Evolutionary conservation across 2,329 filamentous ascomycete species (phyloP).

Genomic region (Ambrosiella cleistominuta): DNA sequence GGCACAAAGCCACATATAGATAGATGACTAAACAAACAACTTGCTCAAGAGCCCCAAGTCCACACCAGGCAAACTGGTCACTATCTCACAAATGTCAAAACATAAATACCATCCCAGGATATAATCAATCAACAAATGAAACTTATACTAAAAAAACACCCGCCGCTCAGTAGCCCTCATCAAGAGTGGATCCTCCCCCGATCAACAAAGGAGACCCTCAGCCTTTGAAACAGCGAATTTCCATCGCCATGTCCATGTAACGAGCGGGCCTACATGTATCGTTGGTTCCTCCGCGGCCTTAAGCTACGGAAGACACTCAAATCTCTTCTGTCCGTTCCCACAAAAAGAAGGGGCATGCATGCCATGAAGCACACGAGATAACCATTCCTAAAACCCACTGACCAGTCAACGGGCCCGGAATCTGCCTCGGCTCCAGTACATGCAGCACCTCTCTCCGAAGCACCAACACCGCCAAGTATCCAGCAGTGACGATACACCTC

Average conservation of each 20-base stretch:
- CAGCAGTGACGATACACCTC: too few relatives aligned
- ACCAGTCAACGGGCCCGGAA: too few relatives aligned
- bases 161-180: not conserved
- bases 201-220: not conserved
- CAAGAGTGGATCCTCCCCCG: not conserved
- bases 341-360: too few relatives aligned
- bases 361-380: too few relatives aligned
- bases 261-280: not conserved
- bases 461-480: too few relatives aligned
- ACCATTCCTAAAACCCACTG: too few relatives aligned
- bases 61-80: not conserved
- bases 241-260: not conserved
- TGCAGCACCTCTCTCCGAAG: too few relatives aligned
- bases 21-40: not conserved
- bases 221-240: not conserved
- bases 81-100: not conserved
- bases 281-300: too few relatives aligned
- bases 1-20: too few relatives aligned
- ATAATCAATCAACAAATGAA: not conserved
- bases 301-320: too few relatives aligned
- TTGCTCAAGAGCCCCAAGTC: not conserved
- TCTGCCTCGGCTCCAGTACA: too few relatives aligned
- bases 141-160: not conserved
- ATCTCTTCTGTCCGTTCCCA: too few relatives aligned
- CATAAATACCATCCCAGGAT: not conserved